phyloP scores from a whole-genome alignment of 169 alveolate genomes.

The Plasmodium billcollinsi region DNA sequence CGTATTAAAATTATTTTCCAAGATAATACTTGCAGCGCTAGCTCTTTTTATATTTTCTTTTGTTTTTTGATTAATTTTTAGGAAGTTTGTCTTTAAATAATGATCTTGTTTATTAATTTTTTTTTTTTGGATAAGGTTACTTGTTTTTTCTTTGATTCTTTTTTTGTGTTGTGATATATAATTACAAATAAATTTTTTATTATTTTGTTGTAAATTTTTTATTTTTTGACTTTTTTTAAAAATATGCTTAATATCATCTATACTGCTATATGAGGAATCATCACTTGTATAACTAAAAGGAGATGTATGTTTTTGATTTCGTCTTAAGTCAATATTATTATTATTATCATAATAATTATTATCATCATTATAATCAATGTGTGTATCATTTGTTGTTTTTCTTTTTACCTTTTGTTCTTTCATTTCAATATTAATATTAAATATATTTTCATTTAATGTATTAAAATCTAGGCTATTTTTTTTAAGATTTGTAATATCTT shows the following conservation, averaged over 20 bases:
- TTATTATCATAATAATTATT: background rate
- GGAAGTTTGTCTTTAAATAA: constrained; percentile 10
- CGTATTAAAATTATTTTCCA: constrained; percentile 36
- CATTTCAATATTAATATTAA: constrained; percentile 16
- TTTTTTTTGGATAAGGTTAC: background rate
- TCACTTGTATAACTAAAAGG: background rate
- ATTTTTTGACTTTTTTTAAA: constrained; percentile 16
- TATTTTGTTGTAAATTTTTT: constrained; percentile 8
- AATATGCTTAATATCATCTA: constrained; percentile 47
- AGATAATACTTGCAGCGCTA: constrained; percentile 43
- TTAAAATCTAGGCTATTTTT: constrained; percentile 64
- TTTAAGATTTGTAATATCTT: constrained; percentile 6
- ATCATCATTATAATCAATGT: background rate
- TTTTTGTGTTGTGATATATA: constrained; percentile 49
- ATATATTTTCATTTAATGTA: constrained; percentile 34
- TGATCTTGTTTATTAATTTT: constrained; percentile 16
- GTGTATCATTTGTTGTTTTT: background rate
- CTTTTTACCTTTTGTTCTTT: background rate
- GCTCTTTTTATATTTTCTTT: constrained; percentile 67
- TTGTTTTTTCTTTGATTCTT: constrained; percentile 22
- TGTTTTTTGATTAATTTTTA: constrained; percentile 27
- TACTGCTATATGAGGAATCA: constrained; percentile 4
- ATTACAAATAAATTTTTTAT: constrained; percentile 31
- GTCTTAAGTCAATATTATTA: background rate
- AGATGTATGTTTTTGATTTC: no score